phyloP scores from a whole-genome alignment of 2,329 filamentous ascomycete genomes.

The Fusarium pseudocircinatum region DNA sequence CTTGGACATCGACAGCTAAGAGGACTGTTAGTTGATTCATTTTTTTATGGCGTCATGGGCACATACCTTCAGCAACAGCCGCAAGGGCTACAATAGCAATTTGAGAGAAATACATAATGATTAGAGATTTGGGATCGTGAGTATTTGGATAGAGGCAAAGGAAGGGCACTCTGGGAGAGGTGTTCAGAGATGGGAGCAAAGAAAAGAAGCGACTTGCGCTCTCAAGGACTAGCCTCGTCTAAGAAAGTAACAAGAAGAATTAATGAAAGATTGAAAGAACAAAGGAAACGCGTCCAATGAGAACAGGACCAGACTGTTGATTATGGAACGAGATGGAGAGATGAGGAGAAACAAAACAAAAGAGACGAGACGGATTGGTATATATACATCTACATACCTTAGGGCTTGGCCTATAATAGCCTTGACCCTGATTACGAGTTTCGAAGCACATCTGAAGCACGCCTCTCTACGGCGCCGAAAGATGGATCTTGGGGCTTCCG shows the following conservation, averaged over 20 bases:
- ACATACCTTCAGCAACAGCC: slow-evolving; percentile 58
- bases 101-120: slow-evolving; percentile 62
- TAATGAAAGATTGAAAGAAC: slow-evolving; percentile 41
- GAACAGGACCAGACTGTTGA: slow-evolving; percentile 38
- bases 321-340: slow-evolving; percentile 35
- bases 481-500: slow-evolving; percentile 37
- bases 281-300: slow-evolving; percentile 41
- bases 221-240: slow-evolving; percentile 45
- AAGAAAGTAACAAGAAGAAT: slow-evolving; percentile 30
- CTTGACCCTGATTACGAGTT: slow-evolving; percentile 17
- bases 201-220: slow-evolving; percentile 46
- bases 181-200: not conserved
- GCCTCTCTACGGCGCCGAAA: slow-evolving; percentile 10
- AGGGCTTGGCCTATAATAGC: not conserved
- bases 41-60: not conserved
- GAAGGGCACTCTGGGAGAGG: slow-evolving; percentile 38
- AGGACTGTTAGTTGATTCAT: slow-evolving; percentile 14
- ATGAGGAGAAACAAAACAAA: slow-evolving; percentile 35
- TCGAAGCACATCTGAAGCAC: slow-evolving; percentile 43
- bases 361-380: slow-evolving; percentile 48
- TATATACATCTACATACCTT: not conserved
- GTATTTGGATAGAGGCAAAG: slow-evolving; percentile 30
- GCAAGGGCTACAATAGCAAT: slow-evolving; percentile 59
- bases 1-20: slow-evolving; percentile 61
- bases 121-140: slow-evolving; percentile 41